Base-by-base conservation (phyloP, 495 filamentous ascomycete genomes). In the Bathelium albidoporum region DNA sequence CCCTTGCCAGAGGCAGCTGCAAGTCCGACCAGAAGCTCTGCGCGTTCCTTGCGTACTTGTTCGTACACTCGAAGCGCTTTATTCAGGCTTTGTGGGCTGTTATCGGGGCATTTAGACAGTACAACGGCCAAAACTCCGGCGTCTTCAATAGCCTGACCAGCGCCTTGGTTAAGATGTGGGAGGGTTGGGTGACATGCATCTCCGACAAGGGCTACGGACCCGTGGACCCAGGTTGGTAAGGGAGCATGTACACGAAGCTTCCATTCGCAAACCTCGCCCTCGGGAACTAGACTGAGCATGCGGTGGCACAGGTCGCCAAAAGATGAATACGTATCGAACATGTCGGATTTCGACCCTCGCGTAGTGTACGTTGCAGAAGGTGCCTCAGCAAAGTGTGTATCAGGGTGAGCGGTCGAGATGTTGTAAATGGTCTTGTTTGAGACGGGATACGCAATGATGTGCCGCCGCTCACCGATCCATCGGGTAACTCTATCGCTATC, bases 361-460 rank as follows among this genome's bases (percentile, higher is more conserved):
- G 88, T 90, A 11, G 87, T 90, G 75, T 91, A 93, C 1, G 86
- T 90, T 34, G 84, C 84, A 65, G 85, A 87, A 11, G 87, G 85
- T 44, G 86, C 87, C 5, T 78, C 81, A 16, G 86, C 86, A 66
- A 90, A 91, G 73, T 89, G 83, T 62, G 69, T 78, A 70, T 91
- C 88, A 1, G 88, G 88, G 73, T 92, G 89, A 14, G 84, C 79
- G 31, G 88, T 87, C 20, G 85, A 86, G 52, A 92, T 73, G 77
- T 92, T 92, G 78, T 93, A 91, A 72, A 90, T 87, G 29, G 79
- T 82, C 70, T 92, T 84, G 75, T 80, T 83, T 69, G 80, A 80
- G 62, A 95, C 84, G 0, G 89, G 83, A 74, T 92, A 95, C 3
- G 89, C 89, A 70, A 94, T 90, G 72, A 91, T 91, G 72, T 94